phyloP scores from a whole-genome alignment of 306 rosid species.

The Inga oerstediana region DNA sequence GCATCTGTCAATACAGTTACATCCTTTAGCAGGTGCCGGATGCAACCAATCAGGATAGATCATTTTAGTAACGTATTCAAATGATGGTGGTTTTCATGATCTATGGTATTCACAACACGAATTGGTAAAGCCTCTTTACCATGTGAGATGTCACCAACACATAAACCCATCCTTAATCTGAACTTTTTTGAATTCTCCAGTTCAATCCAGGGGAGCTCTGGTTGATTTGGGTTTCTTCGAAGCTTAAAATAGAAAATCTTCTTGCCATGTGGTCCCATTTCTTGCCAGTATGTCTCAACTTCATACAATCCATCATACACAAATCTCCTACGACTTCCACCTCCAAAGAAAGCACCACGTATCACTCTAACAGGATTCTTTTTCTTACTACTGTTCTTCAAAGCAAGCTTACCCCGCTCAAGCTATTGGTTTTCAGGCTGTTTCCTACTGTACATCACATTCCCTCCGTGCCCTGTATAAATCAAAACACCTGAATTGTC shows the following conservation, averaged over 20 bases:
- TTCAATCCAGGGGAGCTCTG: slow-evolving; percentile 65
- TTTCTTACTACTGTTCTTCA: slow-evolving; percentile 56
- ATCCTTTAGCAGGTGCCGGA: slow-evolving; percentile 49
- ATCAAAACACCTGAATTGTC: slow-evolving; percentile 55
- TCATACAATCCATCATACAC: slow-evolving; percentile 69
- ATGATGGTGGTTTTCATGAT: slow-evolving; percentile 51
- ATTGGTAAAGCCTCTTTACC: slow-evolving; percentile 62
- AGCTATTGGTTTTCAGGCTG: slow-evolving; percentile 71
- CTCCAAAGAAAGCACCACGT: slow-evolving; percentile 52
- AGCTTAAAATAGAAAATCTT: slow-evolving; percentile 58
- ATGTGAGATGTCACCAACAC: slow-evolving; percentile 58
- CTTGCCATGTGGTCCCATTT: slow-evolving; percentile 57
- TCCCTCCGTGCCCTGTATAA: slow-evolving; percentile 72
- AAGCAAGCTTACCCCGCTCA: slow-evolving; percentile 65
- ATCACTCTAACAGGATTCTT: slow-evolving; percentile 72
- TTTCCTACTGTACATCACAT: slow-evolving; percentile 46
- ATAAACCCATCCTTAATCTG: slow-evolving; percentile 47
- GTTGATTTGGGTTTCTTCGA: slow-evolving; percentile 58
- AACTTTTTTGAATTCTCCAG: slow-evolving; percentile 51
- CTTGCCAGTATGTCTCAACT: slow-evolving; percentile 64
- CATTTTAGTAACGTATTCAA: slow-evolving; percentile 49
- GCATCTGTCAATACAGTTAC: slow-evolving; percentile 56
- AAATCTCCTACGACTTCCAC: slow-evolving; percentile 48
- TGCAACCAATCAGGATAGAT: slow-evolving; percentile 65
- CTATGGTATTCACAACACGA: slow-evolving; percentile 53